phyloP scores from a whole-genome alignment of 345 rosid genomes.

The Sisymbrium irio region DNA sequence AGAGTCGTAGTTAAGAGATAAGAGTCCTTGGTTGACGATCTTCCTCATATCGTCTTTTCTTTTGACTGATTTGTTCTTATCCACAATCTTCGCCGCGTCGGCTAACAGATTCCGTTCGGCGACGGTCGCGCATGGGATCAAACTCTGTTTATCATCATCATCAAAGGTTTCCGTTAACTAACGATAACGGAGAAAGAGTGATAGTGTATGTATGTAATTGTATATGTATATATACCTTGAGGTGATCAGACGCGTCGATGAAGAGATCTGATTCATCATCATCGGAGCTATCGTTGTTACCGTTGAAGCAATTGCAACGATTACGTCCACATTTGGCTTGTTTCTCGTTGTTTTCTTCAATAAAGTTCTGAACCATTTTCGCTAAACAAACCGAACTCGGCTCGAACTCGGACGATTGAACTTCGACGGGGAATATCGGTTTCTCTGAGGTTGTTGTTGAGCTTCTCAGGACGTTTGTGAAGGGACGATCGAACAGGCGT shows the following conservation, averaged over 20 bases:
- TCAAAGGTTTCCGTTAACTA: too few species aligned
- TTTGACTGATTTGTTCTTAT: slow-evolving; percentile 66
- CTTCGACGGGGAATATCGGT: slow-evolving; percentile 32
- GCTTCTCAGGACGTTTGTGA: slow-evolving; percentile 49
- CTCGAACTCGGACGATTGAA: slow-evolving; percentile 54
- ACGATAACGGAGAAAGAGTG: neutral
- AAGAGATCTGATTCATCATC: slow-evolving; percentile 71
- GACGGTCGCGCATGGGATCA: slow-evolving; percentile 66
- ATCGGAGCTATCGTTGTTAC: slow-evolving; percentile 67
- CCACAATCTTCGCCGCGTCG: slow-evolving; percentile 76
- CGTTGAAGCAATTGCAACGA: slow-evolving; percentile 95
- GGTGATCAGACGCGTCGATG: slow-evolving; percentile 49
- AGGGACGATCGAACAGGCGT: slow-evolving; percentile 66
- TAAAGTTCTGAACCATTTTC: slow-evolving; percentile 88
- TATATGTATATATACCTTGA: slow-evolving; percentile 57
- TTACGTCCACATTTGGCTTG: slow-evolving; percentile 71
- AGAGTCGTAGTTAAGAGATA: slow-evolving; percentile 61
- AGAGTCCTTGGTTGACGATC: slow-evolving; percentile 58
- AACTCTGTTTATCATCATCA: too few species aligned
- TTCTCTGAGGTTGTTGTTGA: slow-evolving; percentile 54
- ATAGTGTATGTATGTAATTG: too few species aligned
- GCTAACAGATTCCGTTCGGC: slow-evolving; percentile 76
- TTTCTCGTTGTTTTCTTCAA: slow-evolving; percentile 84
- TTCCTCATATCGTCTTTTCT: slow-evolving; percentile 71
- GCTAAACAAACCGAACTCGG: slow-evolving; percentile 83